Base-by-base conservation (phyloP, 371 early-diverging fungal genomes). In the Mitosporidium daphniae region DNA sequence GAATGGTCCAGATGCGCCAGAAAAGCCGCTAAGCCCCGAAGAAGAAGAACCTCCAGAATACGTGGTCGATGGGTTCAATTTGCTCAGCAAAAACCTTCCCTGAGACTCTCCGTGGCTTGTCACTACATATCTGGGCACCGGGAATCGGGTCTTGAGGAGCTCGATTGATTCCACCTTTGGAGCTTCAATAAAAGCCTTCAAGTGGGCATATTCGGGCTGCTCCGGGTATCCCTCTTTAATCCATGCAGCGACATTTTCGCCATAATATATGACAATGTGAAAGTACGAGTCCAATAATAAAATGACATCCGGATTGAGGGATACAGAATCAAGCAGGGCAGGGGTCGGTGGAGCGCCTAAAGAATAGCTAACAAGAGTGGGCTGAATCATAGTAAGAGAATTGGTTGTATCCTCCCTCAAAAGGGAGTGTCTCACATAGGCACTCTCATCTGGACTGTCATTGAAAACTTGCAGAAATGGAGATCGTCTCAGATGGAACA, bases 381-480 rank as follows among this genome's bases (percentile, higher is more conserved):
- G 99, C 42, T 91, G 82, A 28, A 98, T 95, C 84, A 98, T 89
- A 29, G 89, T 78, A 17, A 91, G 49, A 16, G 84, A 73, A 37
- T 72, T 77, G 47, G 72, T 68, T 17, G 71, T 68, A 45, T 80
- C 77, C 44, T 84, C 91, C 22, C 65, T 61, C 47, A 72, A 73
- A 39, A 91, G 35, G 4, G 72, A 59, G 40, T 89, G 80, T 14
- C 77, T 60, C 40, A 7, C 29, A 10, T 78, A 98, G 0, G 94
- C 78, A 1, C 86, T 82, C 37, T 97, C 98, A 42, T 98, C 99
- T 5, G 89, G 89, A 25, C 73, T 71, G 47, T 84, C 84, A 39
- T 91, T 91, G 44, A 94, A 94, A 9, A 84, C 86, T 42, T 94
- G 94, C 39, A 98, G 52, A 48, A 97, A 84, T 42, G 91, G 86